These are phyloP conservation scores for Cubamyces lactineus DNA, from an alignment of 768 basidiomycete species.

Conservation along the genomic window DNA sequence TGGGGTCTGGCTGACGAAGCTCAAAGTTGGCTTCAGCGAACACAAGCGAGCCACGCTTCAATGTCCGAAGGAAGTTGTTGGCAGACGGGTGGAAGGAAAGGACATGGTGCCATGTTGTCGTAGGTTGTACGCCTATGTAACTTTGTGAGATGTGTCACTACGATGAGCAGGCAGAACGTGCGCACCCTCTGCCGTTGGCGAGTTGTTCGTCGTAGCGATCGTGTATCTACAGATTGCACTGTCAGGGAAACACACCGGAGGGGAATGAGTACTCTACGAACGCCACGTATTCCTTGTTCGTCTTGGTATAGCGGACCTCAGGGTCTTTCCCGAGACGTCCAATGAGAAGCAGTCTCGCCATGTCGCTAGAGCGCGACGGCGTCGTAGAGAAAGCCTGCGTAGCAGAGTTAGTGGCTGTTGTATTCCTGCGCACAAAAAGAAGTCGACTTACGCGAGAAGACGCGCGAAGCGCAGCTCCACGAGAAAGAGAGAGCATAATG, in stretches of 20 bases:
- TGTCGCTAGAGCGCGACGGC: conserved; percentile 54
- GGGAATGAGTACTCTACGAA: conserved; percentile 42
- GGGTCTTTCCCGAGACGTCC: conserved; percentile 76
- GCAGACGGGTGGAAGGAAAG: conserved; percentile 67
- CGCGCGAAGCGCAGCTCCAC: conserved; percentile 46
- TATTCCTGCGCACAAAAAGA: not conserved
- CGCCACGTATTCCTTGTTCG: conserved; percentile 79
- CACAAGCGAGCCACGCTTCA: conserved; percentile 74
- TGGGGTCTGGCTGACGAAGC: conserved; percentile 69
- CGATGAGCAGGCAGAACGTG: not conserved
- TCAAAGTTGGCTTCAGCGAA: conserved; percentile 83
- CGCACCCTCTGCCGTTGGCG: conserved; percentile 60
- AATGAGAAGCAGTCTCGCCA: conserved; percentile 78
- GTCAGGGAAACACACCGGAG: not conserved
- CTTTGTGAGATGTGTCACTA: not conserved
- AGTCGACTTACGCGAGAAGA: conserved; percentile 51
- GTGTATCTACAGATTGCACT: conserved; percentile 55
- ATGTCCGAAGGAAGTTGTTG: conserved; percentile 64
- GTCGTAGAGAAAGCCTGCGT: conserved; percentile 68
- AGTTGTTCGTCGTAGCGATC: conserved; percentile 71
- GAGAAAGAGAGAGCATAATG: conserved; percentile 57
- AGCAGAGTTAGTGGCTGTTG: not conserved
- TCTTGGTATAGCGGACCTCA: conserved; percentile 67
- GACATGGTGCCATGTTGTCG: conserved; percentile 76
- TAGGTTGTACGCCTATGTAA: conserved; percentile 54